A percentile compares a stretch with the other conserved stretches of the same genome.
Conservation (phyloP, 2,329 filamentous ascomycete species). For the Podosphaera fusca region DNA sequence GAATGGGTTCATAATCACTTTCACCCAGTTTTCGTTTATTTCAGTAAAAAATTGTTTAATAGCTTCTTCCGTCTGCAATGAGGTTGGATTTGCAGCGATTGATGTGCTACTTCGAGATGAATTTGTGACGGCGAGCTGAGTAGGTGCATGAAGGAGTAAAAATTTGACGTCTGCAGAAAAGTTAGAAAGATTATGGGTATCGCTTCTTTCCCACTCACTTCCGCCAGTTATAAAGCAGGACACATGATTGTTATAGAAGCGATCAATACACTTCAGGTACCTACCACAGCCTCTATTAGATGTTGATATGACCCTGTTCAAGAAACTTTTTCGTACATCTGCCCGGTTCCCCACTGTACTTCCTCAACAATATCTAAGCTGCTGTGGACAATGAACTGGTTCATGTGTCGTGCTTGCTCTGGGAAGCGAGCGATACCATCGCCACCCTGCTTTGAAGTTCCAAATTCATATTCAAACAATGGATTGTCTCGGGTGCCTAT, state of each 20-base stretch:
- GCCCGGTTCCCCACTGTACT: conserved; percentile 72
- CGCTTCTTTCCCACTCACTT: conserved; percentile 20
- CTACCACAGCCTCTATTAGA: conserved; percentile 20
- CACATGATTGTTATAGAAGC: conserved; percentile 88
- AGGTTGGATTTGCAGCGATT: conserved; percentile 64
- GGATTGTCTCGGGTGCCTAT: conserved; percentile 89
- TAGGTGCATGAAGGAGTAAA: conserved; percentile 73
- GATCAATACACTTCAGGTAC: conserved; percentile 92
- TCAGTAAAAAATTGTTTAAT: conserved; percentile 87
- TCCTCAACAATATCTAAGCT: conserved; percentile 90
- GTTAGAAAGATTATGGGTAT: conserved; percentile 1
- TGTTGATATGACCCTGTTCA: neutral
- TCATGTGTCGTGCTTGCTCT: conserved; percentile 75
- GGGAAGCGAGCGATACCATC: conserved; percentile 78
- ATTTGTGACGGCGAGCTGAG: conserved; percentile 21
- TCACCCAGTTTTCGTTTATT: conserved; percentile 91
- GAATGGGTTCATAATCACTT: conserved; percentile 93
- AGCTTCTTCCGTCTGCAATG: conserved; percentile 81
- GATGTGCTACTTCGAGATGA: conserved; percentile 37
- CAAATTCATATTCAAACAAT: conserved; percentile 91
- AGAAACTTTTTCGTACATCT: conserved; percentile 36
- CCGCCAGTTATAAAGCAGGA: conserved; percentile 84
- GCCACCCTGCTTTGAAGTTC: conserved; percentile 84
- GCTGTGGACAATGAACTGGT: conserved; percentile 92
- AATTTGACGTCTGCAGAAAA: conserved; percentile 50